Conservation (phyloP, 192 early-diverging fungal genomes). For the Piromyces sp. region DNA sequence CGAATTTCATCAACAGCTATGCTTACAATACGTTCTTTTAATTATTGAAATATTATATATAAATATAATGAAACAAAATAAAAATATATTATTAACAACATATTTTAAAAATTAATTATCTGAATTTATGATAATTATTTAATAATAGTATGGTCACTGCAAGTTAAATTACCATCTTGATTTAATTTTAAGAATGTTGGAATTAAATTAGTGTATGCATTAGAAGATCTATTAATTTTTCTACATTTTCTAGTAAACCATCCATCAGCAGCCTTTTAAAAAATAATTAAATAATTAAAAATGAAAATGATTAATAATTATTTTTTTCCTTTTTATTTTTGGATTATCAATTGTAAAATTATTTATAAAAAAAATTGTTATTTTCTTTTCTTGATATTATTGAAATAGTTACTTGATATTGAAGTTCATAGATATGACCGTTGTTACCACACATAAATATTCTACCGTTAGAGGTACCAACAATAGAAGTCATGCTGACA, state of each 20-base stretch:
- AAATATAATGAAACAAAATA: neutral
- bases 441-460: conserved; percentile 82
- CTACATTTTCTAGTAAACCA: conserved; percentile 66
- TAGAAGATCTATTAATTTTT: conserved; percentile 55
- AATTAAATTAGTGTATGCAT: conserved; percentile 44
- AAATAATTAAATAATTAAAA: too few relatives aligned
- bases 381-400: neutral
- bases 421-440: conserved; percentile 72
- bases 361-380: too few relatives aligned
- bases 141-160: too few relatives aligned
- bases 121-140: too few relatives aligned
- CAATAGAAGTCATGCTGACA: conserved; percentile 61
- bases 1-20: conserved; percentile 52
- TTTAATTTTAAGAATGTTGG: conserved; percentile 38
- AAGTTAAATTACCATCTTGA: neutral
- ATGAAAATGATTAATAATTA: too few relatives aligned
- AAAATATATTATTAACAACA: neutral
- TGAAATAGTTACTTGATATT: conserved; percentile 37
- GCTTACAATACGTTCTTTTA: conserved; percentile 32
- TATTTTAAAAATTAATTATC: too few relatives aligned
- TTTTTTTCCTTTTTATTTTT: too few relatives aligned
- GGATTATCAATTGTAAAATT: too few relatives aligned
- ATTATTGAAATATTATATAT: too few relatives aligned
- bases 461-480: conserved; percentile 58
- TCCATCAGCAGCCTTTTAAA: conserved; percentile 43